Base-by-base conservation (phyloP, 148 eudicot genomes). In the Fagopyrum homotropicum region DNA sequence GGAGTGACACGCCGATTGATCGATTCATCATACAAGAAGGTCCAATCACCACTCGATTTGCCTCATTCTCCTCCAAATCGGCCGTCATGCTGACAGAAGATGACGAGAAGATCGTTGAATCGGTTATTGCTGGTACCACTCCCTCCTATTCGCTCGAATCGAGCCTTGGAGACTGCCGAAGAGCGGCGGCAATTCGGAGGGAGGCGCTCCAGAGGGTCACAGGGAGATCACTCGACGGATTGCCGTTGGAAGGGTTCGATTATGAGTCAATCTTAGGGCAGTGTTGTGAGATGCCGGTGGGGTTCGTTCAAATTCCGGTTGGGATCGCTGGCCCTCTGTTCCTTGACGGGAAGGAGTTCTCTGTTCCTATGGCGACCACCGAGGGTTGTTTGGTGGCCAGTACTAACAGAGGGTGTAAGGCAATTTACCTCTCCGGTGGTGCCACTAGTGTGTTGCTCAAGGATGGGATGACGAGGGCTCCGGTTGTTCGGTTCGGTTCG, bases 221-320 rank as follows among this genome's bases (percentile, higher is more conserved):
- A 5, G 84, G 83, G n/a, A 82, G 78, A 80, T 85, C 89, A 3
- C 57, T 92, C 35, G 76, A 73, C 7, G 93, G 93, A 6, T 78
- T 92, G 51, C 91, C 89, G 1, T 63, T 92, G 74, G 87, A 86
- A 2, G 91, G 92, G 14, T 88, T 92, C 72, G 90, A 90, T 80
- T 91, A 91, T 59, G 87, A 82, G 12, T 85, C 92, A 14, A 91
- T 91, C 75, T 74, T 91, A 46, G 90, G 89, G 40, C 95, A 88
- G 82, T 92, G 97, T 78, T 92, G 97, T 51, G 97, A 92, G 82
- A 88, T 92, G 97, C 92, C 97, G 5, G 82, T 92, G 15, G 97
- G 97, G 43, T 90, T 81, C 48, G 91, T 92, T 16, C 97, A 92
- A 77, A 84, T 92, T 72, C 97, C 95, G 7, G 97, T 92, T 6